Conservation (phyloP, 495 filamentous ascomycete genomes). For the Penicillium roqueforti region DNA sequence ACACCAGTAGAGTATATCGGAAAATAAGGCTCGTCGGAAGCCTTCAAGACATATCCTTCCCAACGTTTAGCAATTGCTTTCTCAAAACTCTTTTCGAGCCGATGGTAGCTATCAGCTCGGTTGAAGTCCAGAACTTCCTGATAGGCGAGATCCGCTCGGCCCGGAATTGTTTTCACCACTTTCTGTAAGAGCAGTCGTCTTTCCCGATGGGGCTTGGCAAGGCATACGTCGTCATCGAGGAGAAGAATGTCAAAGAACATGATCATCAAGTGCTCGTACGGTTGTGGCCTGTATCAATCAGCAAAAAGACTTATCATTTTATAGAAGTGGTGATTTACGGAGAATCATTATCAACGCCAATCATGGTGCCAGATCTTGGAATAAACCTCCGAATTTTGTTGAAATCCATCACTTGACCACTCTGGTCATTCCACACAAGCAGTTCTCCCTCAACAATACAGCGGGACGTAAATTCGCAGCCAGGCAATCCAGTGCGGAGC, state of each 20-base stretch:
- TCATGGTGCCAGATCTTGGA: constrained; percentile 63
- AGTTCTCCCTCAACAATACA: constrained; percentile 84
- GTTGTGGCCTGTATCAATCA: constrained; percentile 47
- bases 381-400: constrained; percentile 80
- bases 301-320: background rate
- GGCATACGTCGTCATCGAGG: constrained; percentile 61
- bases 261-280: constrained; percentile 76
- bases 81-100: constrained; percentile 59
- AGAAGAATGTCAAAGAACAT: constrained; percentile 76
- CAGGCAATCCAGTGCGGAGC: constrained; percentile 50
- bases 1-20: constrained; percentile 38
- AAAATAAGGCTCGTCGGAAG: constrained; percentile 73
- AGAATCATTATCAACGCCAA: constrained; percentile 67
- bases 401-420: constrained; percentile 60
- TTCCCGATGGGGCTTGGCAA: constrained; percentile 55
- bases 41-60: constrained; percentile 79
- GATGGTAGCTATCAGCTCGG: constrained; percentile 33
- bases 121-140: constrained; percentile 62
- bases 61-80: constrained; percentile 58
- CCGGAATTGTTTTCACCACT: constrained; percentile 52
- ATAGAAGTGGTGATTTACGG: constrained; percentile 43
- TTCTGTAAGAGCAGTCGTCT: constrained; percentile 57
- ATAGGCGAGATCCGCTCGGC: constrained; percentile 56
- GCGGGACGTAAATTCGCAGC: constrained; percentile 53
- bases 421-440: constrained; percentile 66